These are phyloP conservation scores for Aspergillus arachidicola DNA, from an alignment of 2,329 filamentous ascomycete genomes.

Conservation along the genomic window DNA sequence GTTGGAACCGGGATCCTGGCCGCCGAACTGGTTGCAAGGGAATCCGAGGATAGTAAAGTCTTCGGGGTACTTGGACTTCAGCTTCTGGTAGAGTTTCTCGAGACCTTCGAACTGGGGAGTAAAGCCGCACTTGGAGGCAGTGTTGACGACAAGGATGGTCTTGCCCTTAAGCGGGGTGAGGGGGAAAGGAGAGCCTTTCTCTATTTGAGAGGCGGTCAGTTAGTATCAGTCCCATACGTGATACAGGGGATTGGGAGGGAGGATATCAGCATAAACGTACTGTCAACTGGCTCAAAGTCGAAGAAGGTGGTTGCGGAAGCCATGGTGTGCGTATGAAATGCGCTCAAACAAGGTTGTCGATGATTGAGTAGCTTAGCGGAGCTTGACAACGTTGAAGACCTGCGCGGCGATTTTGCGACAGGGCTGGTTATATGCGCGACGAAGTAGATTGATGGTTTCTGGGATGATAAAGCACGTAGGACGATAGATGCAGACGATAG, in stretches of 20 bases:
- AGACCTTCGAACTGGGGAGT: constrained; percentile 92
- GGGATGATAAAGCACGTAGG: not conserved
- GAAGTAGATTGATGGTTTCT: not conserved
- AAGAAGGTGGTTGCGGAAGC: constrained; percentile 61
- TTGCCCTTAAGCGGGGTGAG: constrained; percentile 80
- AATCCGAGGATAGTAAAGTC: constrained; percentile 90
- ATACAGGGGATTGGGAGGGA: not conserved
- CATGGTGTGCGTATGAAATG: constrained; percentile 47
- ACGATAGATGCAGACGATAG: not conserved
- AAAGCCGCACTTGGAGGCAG: constrained; percentile 97
- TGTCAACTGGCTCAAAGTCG: constrained; percentile 62
- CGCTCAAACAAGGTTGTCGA: not conserved
- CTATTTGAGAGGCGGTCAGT: constrained; percentile 44
- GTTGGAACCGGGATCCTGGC: constrained; percentile 82
- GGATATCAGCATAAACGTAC: constrained; percentile 41
- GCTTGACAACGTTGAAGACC: not conserved
- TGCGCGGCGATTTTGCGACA: not conserved
- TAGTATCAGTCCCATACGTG: constrained; percentile 7
- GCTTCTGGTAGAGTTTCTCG: constrained; percentile 81
- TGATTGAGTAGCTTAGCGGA: not conserved
- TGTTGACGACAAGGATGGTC: constrained; percentile 95
- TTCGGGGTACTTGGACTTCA: constrained; percentile 70
- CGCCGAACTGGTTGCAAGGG: constrained; percentile 96
- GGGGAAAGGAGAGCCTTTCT: constrained; percentile 72
- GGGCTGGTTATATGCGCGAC: not conserved